A percentile compares a stretch with the other conserved stretches of the same genome.
Evolutionary conservation across 768 basidiomycete genomes (phyloP).

Genomic region (Pluteus cervinus): DNA sequence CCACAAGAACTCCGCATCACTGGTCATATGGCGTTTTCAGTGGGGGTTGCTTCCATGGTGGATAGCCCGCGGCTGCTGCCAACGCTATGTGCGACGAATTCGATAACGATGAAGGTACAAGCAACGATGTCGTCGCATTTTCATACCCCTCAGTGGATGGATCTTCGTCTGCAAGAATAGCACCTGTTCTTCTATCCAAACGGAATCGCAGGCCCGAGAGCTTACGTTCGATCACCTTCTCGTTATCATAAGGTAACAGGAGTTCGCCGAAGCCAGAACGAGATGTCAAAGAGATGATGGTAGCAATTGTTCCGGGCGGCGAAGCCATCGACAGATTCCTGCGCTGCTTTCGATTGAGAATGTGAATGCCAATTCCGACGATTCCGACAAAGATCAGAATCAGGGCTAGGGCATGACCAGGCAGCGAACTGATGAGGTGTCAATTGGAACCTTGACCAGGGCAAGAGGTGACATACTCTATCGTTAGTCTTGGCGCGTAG

Average conservation of each 20-base stretch:
- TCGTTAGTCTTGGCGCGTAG: slow-evolving; percentile 41
- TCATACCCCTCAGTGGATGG: slow-evolving; percentile 24
- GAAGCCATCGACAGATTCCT: slow-evolving; percentile 44
- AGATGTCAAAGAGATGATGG: slow-evolving; percentile 48
- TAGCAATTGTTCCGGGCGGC: slow-evolving; percentile 56
- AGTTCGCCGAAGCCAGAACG: slow-evolving; percentile 59
- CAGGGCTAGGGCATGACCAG: slow-evolving; percentile 43
- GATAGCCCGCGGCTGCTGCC: slow-evolving; percentile 18
- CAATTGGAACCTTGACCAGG: too few species aligned
- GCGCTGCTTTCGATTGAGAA: slow-evolving; percentile 40
- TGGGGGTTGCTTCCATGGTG: slow-evolving; percentile 20
- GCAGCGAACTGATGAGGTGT: slow-evolving; percentile 39
- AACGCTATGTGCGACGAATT: slow-evolving; percentile 16
- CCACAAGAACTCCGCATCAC: too few species aligned
- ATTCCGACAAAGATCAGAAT: slow-evolving; percentile 43
- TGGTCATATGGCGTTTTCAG: too few species aligned
- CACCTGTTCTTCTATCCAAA: slow-evolving; percentile 54
- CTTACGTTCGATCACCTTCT: slow-evolving; percentile 36
- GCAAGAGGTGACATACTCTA: slow-evolving; percentile 57
- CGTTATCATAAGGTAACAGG: slow-evolving; percentile 53
- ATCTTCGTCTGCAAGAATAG: slow-evolving; percentile 52
- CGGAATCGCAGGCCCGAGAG: slow-evolving; percentile 46
- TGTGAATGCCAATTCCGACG: slow-evolving; percentile 40
- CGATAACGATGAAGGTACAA: too few species aligned
- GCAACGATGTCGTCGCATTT: slow-evolving; percentile 31